Conservation (phyloP, 1,284 basidiomycete species). For the Leccinum fallax region DNA sequence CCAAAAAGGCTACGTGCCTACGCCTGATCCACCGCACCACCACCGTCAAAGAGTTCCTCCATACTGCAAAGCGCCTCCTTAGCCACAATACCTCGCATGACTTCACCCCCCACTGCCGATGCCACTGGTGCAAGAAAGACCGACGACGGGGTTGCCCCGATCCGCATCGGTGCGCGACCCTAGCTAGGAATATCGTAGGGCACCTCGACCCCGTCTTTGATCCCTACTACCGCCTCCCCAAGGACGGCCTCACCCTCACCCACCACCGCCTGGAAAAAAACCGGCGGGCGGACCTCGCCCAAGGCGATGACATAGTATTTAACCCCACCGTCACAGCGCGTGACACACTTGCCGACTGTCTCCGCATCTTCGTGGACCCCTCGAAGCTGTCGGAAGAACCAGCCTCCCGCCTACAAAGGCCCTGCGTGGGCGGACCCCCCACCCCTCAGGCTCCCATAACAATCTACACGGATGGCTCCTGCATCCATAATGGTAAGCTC, state of each 20-base stretch:
- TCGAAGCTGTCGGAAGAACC: neutral
- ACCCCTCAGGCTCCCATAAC: too few relatives aligned
- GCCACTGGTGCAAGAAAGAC: too few relatives aligned
- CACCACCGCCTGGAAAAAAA: neutral
- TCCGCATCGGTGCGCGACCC: neutral
- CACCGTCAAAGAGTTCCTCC: too few relatives aligned
- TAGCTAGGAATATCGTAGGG: neutral
- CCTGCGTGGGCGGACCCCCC: too few relatives aligned
- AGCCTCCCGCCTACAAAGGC: neutral
- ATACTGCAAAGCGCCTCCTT: too few relatives aligned
- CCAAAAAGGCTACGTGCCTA: neutral
- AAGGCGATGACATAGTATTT: neutral
- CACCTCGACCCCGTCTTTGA: neutral
- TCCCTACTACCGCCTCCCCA: neutral
- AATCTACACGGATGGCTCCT: too few relatives aligned
- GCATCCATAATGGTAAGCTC: too few relatives aligned
- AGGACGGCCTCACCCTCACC: neutral
- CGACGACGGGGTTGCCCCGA: neutral
- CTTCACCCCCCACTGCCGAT: too few relatives aligned
- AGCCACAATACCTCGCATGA: too few relatives aligned
- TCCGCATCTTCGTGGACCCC: neutral
- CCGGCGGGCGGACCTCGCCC: neutral
- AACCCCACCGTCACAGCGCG: neutral
- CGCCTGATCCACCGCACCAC: too few relatives aligned
- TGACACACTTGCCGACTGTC: neutral